These are phyloP conservation scores for Phytophthora ramorum DNA, from an alignment of 352 stramenopile species.

Conservation along the genomic window DNA sequence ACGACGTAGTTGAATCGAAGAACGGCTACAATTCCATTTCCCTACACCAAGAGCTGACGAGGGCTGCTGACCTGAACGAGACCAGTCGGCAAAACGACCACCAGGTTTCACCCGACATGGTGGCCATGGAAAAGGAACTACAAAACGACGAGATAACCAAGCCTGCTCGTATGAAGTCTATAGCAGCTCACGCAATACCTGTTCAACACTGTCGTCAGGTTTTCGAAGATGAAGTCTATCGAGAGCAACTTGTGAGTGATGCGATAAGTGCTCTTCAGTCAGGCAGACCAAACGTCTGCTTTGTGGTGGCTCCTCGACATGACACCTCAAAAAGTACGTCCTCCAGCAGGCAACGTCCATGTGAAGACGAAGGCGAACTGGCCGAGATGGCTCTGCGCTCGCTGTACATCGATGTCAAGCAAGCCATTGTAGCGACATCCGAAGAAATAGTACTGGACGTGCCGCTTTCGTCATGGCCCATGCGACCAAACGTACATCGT, in stretches of 20 bases:
- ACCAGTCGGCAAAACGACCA: constrained; percentile 1
- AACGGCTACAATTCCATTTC: constrained; percentile 57
- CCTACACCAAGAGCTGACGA: constrained; percentile 20
- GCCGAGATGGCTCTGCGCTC: constrained; percentile 50
- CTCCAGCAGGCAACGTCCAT: neutral
- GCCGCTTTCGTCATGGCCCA: constrained; percentile 20
- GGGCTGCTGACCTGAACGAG: neutral
- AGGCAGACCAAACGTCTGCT: constrained; percentile 32
- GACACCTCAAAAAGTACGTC: neutral
- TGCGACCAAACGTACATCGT: constrained; percentile 24
- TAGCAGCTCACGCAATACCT: constrained; percentile 33
- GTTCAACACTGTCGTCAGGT: constrained; percentile 48
- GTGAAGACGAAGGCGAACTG: constrained; percentile 34
- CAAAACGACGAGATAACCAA: neutral
- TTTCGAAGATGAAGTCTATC: constrained; percentile 60
- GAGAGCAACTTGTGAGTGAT: constrained; percentile 48
- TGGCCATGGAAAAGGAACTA: neutral
- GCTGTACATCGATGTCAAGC: constrained; percentile 55
- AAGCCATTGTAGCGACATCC: constrained; percentile 24
- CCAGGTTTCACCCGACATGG: neutral
- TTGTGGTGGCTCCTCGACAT: constrained; percentile 35
- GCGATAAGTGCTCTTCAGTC: constrained; percentile 29
- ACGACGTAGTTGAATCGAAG: neutral
- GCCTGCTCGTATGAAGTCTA: neutral
- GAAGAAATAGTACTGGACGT: neutral